Evolutionary conservation across 1,284 basidiomycete genomes (phyloP).

Genomic region (Cystobasidiaceae sp.): DNA sequence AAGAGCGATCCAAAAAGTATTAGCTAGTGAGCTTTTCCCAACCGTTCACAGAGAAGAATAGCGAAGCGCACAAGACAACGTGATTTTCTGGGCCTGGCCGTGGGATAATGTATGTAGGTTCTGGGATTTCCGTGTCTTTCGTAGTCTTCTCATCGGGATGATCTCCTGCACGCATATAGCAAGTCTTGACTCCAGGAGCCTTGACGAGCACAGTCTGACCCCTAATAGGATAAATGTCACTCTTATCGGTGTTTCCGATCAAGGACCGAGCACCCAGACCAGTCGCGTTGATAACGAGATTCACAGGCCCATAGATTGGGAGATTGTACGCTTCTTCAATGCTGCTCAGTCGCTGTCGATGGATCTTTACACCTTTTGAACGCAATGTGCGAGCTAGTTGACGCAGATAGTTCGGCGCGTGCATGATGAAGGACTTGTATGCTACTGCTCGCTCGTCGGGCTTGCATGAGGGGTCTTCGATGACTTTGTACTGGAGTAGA

Average conservation of each 20-base stretch:
- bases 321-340: conserved; percentile 47
- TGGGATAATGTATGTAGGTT: conserved; percentile 49
- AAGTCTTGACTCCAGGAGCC: conserved; percentile 58
- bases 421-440: conserved; percentile 48
- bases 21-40: not conserved
- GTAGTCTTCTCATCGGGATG: conserved; percentile 1
- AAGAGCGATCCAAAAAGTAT: not conserved
- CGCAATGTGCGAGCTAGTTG: conserved; percentile 44
- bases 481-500: conserved; percentile 48
- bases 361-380: conserved; percentile 43
- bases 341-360: conserved; percentile 44
- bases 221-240: conserved; percentile 65
- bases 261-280: conserved; percentile 53
- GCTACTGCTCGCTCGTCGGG: conserved; percentile 44
- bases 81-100: conserved; percentile 48
- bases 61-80: conserved; percentile 40
- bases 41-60: not conserved
- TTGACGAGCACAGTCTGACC: conserved; percentile 77
- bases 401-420: conserved; percentile 47
- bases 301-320: conserved; percentile 34
- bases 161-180: conserved; percentile 17
- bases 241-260: conserved; percentile 68
- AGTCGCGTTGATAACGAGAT: conserved; percentile 51
- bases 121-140: conserved; percentile 30
- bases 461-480: conserved; percentile 42